Conservation (phyloP, 2,329 filamentous ascomycete genomes). For the Geoglossum cookeanum region DNA sequence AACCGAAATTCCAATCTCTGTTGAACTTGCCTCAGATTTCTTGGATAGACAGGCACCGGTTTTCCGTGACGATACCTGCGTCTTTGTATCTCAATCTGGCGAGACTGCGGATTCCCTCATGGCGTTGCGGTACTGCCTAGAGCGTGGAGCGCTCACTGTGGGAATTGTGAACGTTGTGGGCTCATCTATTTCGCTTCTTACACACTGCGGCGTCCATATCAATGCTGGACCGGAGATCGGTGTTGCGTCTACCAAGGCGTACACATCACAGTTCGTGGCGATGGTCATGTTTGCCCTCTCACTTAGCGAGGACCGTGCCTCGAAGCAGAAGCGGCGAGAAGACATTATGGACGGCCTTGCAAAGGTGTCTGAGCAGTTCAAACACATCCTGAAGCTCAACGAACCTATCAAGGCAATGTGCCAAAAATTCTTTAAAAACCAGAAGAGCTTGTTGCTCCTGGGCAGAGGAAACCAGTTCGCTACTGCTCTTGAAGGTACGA, state of each 20-base stretch:
- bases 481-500: constrained; percentile 68
- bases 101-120: constrained; percentile 96
- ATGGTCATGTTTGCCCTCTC: constrained; percentile 99
- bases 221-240: constrained; percentile 97
- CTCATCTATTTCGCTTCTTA: constrained; percentile 94
- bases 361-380: constrained; percentile 80
- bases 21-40: constrained; percentile 96
- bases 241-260: constrained; percentile 97
- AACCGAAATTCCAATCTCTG: constrained; percentile 91
- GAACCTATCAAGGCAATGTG: constrained; percentile 89
- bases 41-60: constrained; percentile 90
- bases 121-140: constrained; percentile 93
- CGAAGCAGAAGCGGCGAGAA: constrained; percentile 76
- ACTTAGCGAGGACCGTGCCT: constrained; percentile 87
- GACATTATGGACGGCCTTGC: constrained; percentile 91
- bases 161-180: constrained; percentile 98
- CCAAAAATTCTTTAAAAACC: constrained; percentile 81
- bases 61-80: constrained; percentile 97
- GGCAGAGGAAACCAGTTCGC: constrained; percentile 94
- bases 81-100: constrained; percentile 96
- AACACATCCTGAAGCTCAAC: constrained; percentile 76
- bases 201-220: constrained; percentile 98
- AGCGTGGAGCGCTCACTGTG: constrained; percentile 90
- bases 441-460: constrained; percentile 86
- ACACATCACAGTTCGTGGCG: constrained; percentile 97